phyloP scores from a whole-genome alignment of 1,284 basidiomycete species.

The Rhodotorula sp. region DNA sequence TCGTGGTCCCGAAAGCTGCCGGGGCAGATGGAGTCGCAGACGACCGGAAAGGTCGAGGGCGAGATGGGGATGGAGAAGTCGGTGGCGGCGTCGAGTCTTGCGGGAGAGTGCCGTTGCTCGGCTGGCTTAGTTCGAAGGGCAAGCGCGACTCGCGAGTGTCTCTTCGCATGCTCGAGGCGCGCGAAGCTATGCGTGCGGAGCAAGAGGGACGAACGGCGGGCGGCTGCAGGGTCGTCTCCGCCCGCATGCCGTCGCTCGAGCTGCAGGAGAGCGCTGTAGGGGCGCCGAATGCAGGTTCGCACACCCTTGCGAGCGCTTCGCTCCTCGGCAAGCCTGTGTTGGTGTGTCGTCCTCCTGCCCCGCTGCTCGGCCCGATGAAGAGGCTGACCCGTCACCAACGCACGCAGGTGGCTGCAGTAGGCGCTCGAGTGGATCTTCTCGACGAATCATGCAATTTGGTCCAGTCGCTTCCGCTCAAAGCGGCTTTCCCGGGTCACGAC shows the following conservation, averaged over 20 bases:
- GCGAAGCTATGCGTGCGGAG: too few species aligned
- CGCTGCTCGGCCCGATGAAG: neutral
- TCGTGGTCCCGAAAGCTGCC: too few species aligned
- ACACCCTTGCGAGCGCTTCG: neutral
- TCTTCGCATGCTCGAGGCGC: too few species aligned
- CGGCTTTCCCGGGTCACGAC: slow-evolving; percentile 29
- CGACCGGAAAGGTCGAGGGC: too few species aligned
- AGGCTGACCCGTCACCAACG: neutral
- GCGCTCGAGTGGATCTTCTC: slow-evolving; percentile 28
- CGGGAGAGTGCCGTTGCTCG: too few species aligned
- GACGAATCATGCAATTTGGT: slow-evolving; percentile 28
- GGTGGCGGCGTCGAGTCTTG: too few species aligned
- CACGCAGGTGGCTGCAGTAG: slow-evolving; percentile 25
- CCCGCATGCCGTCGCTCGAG: slow-evolving; percentile 16
- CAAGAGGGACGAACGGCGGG: too few species aligned
- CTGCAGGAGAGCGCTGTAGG: slow-evolving; percentile 5
- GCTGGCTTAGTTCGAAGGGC: too few species aligned
- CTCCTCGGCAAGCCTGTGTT: slow-evolving; percentile 1
- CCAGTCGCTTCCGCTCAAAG: slow-evolving; percentile 21
- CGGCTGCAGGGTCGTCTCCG: too few species aligned
- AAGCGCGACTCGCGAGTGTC: too few species aligned
- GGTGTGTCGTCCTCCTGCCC: neutral
- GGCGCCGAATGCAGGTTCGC: slow-evolving; percentile 3
- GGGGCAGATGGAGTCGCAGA: too few species aligned
- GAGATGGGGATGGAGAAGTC: too few species aligned